Conservation (phyloP, 2,329 filamentous ascomycete species). For the Hymenoscyphus fructigenus region DNA sequence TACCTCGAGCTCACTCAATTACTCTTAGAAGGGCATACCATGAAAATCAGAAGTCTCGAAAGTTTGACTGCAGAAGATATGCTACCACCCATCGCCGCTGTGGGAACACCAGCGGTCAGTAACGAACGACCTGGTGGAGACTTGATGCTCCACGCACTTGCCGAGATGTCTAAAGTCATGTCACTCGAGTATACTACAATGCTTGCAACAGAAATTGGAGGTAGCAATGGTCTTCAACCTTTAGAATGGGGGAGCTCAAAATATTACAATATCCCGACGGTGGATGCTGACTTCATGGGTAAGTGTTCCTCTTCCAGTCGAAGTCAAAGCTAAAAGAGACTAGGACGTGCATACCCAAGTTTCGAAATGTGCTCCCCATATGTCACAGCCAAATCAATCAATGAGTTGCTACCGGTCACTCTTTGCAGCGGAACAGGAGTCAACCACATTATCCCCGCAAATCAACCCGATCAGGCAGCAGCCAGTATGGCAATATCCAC, state of each 20-base stretch:
- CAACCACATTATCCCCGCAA: not conserved
- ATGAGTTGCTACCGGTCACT: constrained; percentile 4
- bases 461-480: not conserved
- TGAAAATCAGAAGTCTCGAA: constrained; percentile 43
- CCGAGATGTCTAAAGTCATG: constrained; percentile 39
- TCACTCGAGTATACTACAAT: constrained; percentile 35
- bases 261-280: constrained; percentile 39
- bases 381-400: constrained; percentile 27
- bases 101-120: constrained; percentile 44
- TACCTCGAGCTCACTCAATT: constrained; percentile 44
- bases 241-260: constrained; percentile 31
- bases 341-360: constrained; percentile 45
- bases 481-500: not conserved
- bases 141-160: constrained; percentile 41
- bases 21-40: constrained; percentile 40
- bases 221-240: constrained; percentile 40
- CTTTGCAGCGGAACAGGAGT: constrained; percentile 4
- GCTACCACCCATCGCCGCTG: constrained; percentile 46
- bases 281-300: constrained; percentile 46
- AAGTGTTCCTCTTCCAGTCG: not conserved
- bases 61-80: constrained; percentile 44
- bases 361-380: constrained; percentile 47
- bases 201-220: constrained; percentile 45
- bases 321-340: not conserved
- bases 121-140: constrained; percentile 44